Percentiles rank a stretch among this genome's conserved stretches.
These are phyloP conservation scores for Verticillium zaregamsianum DNA, from an alignment of 2,329 filamentous ascomycete genomes.

Conservation along the genomic window DNA sequence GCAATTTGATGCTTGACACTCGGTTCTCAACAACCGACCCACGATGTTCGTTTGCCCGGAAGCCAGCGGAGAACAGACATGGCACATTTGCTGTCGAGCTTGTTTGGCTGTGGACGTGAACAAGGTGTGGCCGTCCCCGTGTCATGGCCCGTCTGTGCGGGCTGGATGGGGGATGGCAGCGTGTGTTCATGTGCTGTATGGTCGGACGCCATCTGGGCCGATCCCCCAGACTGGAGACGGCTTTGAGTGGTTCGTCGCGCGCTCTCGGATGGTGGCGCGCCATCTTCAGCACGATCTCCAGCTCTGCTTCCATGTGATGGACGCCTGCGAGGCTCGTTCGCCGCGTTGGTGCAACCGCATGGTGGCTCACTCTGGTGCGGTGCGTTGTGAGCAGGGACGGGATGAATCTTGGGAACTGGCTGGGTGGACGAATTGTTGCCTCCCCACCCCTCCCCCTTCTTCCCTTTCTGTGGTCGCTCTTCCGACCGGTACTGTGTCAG, in stretches of 20 bases:
- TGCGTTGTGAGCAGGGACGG: background rate
- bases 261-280: background rate
- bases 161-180: background rate
- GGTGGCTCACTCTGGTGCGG: background rate
- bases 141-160: background rate
- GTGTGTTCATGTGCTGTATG: background rate
- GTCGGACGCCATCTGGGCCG: background rate
- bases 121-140: background rate
- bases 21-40: too few species aligned
- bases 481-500: background rate
- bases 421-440: background rate
- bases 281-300: background rate
- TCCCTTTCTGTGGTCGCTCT: background rate
- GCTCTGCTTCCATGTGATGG: background rate
- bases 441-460: too few species aligned
- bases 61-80: background rate
- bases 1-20: background rate
- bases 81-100: background rate
- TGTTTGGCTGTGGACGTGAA: background rate
- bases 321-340: background rate
- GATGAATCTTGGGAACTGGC: too few species aligned
- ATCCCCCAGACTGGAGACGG: background rate
- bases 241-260: background rate
- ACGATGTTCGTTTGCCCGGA: too few species aligned
- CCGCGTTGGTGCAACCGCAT: background rate